phyloP scores from a whole-genome alignment of 768 basidiomycete genomes.

The Vishniacozyma victoriae region DNA sequence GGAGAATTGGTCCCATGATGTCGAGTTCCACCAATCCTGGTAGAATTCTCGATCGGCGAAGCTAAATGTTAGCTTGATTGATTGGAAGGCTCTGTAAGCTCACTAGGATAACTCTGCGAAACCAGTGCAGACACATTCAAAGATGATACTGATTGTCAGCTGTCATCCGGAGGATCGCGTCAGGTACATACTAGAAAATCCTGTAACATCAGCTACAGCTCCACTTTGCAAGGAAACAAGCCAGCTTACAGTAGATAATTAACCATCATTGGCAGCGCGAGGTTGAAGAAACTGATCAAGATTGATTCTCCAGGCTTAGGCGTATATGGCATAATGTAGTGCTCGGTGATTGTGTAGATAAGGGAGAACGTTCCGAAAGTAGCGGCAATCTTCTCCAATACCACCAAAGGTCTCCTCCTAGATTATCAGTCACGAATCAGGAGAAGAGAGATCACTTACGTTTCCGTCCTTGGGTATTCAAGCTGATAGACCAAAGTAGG shows the following conservation, averaged over 20 bases:
- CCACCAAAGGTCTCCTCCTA: slow-evolving; percentile 61
- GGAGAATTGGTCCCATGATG: slow-evolving; percentile 93
- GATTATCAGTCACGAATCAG: background rate
- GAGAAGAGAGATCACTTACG: slow-evolving; percentile 50
- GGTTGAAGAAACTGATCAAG: slow-evolving; percentile 65
- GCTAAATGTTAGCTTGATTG: slow-evolving; percentile 48
- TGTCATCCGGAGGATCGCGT: background rate
- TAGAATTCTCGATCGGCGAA: slow-evolving; percentile 98
- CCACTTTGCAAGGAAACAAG: background rate
- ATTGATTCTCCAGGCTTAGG: slow-evolving; percentile 45
- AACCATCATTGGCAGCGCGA: slow-evolving; percentile 67
- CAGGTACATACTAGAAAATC: slow-evolving; percentile 40
- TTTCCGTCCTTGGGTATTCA: slow-evolving; percentile 86
- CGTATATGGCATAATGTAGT: slow-evolving; percentile 80
- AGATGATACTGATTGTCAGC: slow-evolving; percentile 42
- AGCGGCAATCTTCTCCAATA: slow-evolving; percentile 69
- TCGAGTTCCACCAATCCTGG: slow-evolving; percentile 99
- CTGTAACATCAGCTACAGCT: slow-evolving; percentile 21
- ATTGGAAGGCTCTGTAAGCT: slow-evolving; percentile 39
- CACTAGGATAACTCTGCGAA: slow-evolving; percentile 90
- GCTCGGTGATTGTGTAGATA: slow-evolving; percentile 76
- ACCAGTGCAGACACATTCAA: slow-evolving; percentile 90
- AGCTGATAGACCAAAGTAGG: slow-evolving; percentile 94
- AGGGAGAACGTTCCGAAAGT: slow-evolving; percentile 94
- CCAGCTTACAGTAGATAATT: slow-evolving; percentile 71